A percentile compares a stretch with the other conserved stretches of the same genome.
Conservation (phyloP, 1,284 basidiomycete genomes). For the Bjerkandera adusta region DNA sequence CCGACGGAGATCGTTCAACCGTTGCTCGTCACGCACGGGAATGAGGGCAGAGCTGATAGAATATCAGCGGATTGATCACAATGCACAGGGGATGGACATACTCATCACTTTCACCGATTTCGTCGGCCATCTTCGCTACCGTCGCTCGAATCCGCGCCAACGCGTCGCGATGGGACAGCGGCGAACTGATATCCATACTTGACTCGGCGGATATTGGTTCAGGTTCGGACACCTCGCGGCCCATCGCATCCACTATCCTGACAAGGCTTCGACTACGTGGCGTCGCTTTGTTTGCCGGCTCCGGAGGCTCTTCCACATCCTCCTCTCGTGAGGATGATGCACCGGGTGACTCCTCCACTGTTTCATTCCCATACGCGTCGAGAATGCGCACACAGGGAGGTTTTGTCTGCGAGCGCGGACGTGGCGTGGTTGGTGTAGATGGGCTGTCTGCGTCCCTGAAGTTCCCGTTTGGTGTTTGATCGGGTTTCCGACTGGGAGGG, state of each 20-base stretch:
- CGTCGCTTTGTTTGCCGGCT: constrained; percentile 25
- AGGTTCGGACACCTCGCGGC: constrained; percentile 48
- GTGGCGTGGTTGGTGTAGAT: constrained; percentile 19
- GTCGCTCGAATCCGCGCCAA: constrained; percentile 54
- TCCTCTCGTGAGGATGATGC: constrained; percentile 6
- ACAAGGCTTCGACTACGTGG: constrained; percentile 42
- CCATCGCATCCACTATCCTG: constrained; percentile 68
- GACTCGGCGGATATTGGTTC: too few species aligned
- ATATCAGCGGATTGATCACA: constrained; percentile 14
- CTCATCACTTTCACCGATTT: constrained; percentile 55
- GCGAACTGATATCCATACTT: constrained; percentile 21
- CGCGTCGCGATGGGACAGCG: constrained; percentile 44
- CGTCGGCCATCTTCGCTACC: constrained; percentile 52
- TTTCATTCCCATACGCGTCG: constrained; percentile 55
- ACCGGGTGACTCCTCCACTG: constrained; percentile 18
- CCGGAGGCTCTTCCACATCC: constrained; percentile 5
- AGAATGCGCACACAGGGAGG: constrained; percentile 54
- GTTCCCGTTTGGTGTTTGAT: neutral
- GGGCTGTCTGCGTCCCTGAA: constrained; percentile 14
- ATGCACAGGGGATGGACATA: constrained; percentile 26
- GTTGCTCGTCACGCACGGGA: constrained; percentile 36
- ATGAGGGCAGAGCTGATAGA: constrained; percentile 34
- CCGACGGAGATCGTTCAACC: constrained; percentile 50
- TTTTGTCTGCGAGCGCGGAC: constrained; percentile 19
- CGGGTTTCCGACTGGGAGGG: neutral